Conservation (phyloP, 768 basidiomycete species). For the Termitomyces sp. region DNA sequence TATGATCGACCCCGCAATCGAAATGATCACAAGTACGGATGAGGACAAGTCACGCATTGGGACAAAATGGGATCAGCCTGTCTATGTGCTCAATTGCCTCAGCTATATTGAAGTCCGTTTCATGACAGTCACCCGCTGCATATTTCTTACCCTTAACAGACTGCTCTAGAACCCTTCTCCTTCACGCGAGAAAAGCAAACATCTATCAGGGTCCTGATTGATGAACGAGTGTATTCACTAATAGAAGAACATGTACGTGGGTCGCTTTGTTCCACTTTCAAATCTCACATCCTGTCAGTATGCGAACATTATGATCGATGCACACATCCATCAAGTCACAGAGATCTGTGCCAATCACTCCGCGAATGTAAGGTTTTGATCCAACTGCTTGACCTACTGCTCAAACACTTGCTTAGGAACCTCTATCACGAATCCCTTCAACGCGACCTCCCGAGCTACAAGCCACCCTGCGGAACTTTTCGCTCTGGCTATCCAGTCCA, state of each 20-base stretch:
- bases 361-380: slow-evolving; percentile 31
- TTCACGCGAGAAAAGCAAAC: slow-evolving; percentile 64
- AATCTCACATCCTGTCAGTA: slow-evolving; percentile 30
- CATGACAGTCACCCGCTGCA: neutral
- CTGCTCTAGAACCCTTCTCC: slow-evolving; percentile 58
- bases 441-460: slow-evolving; percentile 65
- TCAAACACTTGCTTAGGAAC: slow-evolving; percentile 35
- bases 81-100: slow-evolving; percentile 86
- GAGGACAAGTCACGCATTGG: slow-evolving; percentile 57
- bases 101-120: slow-evolving; percentile 71
- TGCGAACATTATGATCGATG: slow-evolving; percentile 46
- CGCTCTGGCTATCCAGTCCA: slow-evolving; percentile 78
- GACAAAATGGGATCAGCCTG: slow-evolving; percentile 72
- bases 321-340: slow-evolving; percentile 46
- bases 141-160: slow-evolving; percentile 31
- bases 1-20: slow-evolving; percentile 80
- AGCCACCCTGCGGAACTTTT: slow-evolving; percentile 63
- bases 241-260: slow-evolving; percentile 80
- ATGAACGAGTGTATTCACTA: slow-evolving; percentile 57
- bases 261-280: neutral
- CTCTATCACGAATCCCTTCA: slow-evolving; percentile 70
- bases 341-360: slow-evolving; percentile 37
- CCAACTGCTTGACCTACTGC: neutral
- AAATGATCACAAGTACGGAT: slow-evolving; percentile 65
- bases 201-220: slow-evolving; percentile 56